Evolutionary conservation across 75 land plant species (phyloP), one percentile per base, ranked within the genome.

Genomic region (Larix kaempferi): DNA sequence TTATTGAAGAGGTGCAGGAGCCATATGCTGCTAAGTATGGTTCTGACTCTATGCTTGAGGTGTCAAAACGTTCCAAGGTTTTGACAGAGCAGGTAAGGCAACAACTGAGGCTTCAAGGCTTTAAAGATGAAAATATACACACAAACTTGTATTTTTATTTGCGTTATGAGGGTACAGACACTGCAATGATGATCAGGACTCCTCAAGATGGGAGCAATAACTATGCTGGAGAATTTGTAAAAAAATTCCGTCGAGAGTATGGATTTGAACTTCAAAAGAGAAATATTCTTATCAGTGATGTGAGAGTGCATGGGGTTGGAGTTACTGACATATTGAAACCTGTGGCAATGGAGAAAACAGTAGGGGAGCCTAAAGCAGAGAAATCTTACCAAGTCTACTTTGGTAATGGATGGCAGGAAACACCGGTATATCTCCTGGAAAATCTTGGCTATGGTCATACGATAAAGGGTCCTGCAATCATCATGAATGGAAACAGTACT

Each of bases 401-500:
- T 76, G 89, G 76, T 74, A 89, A 82, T 78, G 98, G 94, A n/a
- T 98, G 99, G 98, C 93, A 90, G 57, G 84, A 88, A 8, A 89
- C 96, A 21, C 92, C 88, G 11, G 60, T 95, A 16, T 95, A 78
- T 83, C 82, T 86, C 81, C 93, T 98, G 33, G 96, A 95, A 75
- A 88, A 90, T 39, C 81, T 98, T 35, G 92, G 91, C 8, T 89
- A 84, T 79, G 99, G 96, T 19, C 94, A 93, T 74, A 74, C 63
- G 11, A 74, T 98, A 35, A 71, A 79, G 39, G 98, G 99, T 0
- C 99, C 99, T 75, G 90, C 90, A 33, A 86, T 98, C 35, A 89
- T 98, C 76, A 98, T 98, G 95, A 98, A 98, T 78, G 99, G 99
- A 10, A 98, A 91, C 79, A 98, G 99, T 77, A 98, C 99, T 21